Conservation (phyloP, 176 grass and related monocot genomes). For the Carex cristatella region DNA sequence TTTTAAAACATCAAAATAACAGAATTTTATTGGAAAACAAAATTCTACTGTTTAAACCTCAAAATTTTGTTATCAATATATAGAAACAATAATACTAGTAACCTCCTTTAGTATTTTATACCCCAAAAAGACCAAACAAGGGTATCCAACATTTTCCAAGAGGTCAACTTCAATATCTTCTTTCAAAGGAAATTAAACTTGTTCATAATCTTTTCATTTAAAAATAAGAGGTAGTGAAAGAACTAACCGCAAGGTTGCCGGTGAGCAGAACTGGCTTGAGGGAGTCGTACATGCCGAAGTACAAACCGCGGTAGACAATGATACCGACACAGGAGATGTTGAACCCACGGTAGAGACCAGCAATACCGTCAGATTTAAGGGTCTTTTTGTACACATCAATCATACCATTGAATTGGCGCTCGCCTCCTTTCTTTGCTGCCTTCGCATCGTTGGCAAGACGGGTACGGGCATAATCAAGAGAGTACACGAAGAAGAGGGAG, state of each 20-base stretch:
- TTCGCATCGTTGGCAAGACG: constrained; percentile 63
- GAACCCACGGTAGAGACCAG: constrained; percentile 55
- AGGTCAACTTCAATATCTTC: neutral
- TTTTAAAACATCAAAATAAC: too few species aligned
- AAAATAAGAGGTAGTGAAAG: neutral
- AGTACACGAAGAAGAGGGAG: constrained; percentile 59
- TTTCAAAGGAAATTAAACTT: neutral
- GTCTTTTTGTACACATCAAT: constrained; percentile 58
- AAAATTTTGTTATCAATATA: too few species aligned
- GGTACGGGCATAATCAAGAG: constrained; percentile 51
- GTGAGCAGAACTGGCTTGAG: constrained; percentile 56
- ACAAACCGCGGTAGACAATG: constrained; percentile 58
- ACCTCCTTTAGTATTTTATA: neutral
- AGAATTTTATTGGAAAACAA: too few species aligned
- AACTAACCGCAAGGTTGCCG: constrained; percentile 43
- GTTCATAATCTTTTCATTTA: neutral
- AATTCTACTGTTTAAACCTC: too few species aligned
- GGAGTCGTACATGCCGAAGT: constrained; percentile 65
- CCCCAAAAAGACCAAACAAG: neutral
- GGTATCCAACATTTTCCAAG: neutral
- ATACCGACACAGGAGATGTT: constrained; percentile 59
- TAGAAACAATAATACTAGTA: neutral
- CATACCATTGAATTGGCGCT: constrained; percentile 54
- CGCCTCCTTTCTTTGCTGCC: constrained; percentile 46
- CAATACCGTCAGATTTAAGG: constrained; percentile 37